These are phyloP conservation scores for Yarrowia galli DNA, from an alignment of 1,139 yeast species.

Conservation along the genomic window DNA sequence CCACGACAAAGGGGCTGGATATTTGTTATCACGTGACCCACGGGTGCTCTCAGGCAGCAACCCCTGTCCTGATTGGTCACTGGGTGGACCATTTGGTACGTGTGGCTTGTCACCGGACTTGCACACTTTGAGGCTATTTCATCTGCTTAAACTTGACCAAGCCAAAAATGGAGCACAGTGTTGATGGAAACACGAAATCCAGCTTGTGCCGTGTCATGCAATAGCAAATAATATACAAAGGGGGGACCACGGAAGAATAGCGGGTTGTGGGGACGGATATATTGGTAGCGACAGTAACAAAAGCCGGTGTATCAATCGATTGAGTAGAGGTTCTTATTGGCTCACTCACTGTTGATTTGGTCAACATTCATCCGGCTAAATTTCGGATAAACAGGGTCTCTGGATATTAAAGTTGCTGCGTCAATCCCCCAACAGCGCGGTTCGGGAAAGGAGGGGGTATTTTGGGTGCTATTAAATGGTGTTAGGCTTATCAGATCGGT, in stretches of 20 bases:
- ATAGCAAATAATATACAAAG: not conserved
- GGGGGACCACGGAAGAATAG: too few relatives aligned
- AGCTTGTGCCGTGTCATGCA: constrained; percentile 19
- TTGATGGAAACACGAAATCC: constrained; percentile 6
- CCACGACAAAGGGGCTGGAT: too few relatives aligned
- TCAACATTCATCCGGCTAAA: constrained; percentile 2
- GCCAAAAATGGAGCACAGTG: not conserved
- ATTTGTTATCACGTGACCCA: not conserved
- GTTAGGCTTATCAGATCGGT: not conserved
- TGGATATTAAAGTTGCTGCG: not conserved
- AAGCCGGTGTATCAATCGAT: too few relatives aligned
- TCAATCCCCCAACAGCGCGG: not conserved
- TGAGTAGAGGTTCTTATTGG: too few relatives aligned
- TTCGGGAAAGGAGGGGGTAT: not conserved
- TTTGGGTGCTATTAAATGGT: too few relatives aligned
- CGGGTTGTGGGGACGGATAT: too few relatives aligned
- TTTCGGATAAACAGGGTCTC: constrained; percentile 14
- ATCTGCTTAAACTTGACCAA: not conserved
- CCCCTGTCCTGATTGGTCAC: not conserved
- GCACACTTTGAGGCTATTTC: constrained; percentile 19
- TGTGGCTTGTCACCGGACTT: constrained; percentile 14
- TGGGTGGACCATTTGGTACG: not conserved
- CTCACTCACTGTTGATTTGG: too few relatives aligned
- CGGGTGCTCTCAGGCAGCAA: too few relatives aligned
- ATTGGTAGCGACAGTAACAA: too few relatives aligned